Percentiles rank a stretch among this genome's conserved stretches.
These are phyloP conservation scores for Ophiorrhiza pumila DNA, from an alignment of 257 asterid species.

Conservation along the genomic window DNA sequence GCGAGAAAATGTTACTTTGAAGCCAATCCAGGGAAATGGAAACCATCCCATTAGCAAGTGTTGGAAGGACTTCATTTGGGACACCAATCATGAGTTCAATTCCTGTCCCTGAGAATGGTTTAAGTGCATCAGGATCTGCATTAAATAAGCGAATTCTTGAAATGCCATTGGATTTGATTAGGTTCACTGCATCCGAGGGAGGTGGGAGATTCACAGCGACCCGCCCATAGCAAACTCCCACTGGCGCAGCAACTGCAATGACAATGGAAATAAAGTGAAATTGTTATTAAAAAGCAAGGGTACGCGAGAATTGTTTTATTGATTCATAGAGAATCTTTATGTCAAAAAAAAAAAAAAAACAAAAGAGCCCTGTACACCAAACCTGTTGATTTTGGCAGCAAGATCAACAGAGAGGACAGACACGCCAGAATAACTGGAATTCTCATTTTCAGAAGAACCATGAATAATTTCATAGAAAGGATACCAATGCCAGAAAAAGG, in stretches of 20 bases:
- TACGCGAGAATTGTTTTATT: too few relatives aligned
- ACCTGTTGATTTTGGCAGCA: slow-evolving; percentile 16
- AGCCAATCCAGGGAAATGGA: slow-evolving; percentile 51
- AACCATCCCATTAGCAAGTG: slow-evolving; percentile 43
- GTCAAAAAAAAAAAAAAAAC: neutral
- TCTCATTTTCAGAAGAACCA: neutral
- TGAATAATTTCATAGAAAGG: neutral
- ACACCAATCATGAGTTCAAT: slow-evolving; percentile 61
- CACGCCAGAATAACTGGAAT: neutral
- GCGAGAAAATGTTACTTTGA: slow-evolving; percentile 42
- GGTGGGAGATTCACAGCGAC: slow-evolving; percentile 53
- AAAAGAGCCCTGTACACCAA: too few relatives aligned
- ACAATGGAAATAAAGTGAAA: neutral
- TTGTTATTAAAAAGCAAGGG: neutral
- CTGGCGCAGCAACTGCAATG: slow-evolving; percentile 42
- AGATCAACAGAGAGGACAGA: neutral
- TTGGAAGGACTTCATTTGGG: slow-evolving; percentile 66
- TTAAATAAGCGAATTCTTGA: slow-evolving; percentile 52
- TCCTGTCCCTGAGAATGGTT: slow-evolving; percentile 51
- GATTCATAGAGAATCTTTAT: neutral
- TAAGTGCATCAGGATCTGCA: slow-evolving; percentile 42
- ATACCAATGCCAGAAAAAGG: neutral
- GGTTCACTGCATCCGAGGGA: slow-evolving; percentile 35
- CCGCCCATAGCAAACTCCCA: slow-evolving; percentile 72
- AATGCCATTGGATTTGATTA: slow-evolving; percentile 50